These are phyloP conservation scores for Fagus sylvatica DNA, from an alignment of 306 rosid genomes.

Conservation along the genomic window DNA sequence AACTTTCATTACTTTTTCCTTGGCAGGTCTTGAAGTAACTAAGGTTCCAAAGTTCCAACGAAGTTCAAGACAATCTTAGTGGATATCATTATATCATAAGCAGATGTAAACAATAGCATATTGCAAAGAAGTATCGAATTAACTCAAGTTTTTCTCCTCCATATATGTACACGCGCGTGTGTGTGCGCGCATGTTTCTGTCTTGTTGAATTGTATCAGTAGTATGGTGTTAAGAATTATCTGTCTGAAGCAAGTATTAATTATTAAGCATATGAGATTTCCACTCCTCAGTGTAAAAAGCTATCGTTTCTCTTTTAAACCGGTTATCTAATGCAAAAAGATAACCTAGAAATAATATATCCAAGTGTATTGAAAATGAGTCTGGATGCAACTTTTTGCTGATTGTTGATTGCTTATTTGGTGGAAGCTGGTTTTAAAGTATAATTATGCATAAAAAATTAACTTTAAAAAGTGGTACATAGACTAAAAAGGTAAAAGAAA, in stretches of 20 bases:
- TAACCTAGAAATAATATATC: neutral
- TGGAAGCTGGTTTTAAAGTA: too few species aligned
- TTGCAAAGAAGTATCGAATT: neutral
- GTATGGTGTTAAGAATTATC: neutral
- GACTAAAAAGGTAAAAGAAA: too few species aligned
- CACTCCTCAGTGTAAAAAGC: neutral
- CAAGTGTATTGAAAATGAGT: neutral
- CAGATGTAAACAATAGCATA: neutral
- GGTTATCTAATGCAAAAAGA: neutral
- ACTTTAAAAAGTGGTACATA: too few species aligned
- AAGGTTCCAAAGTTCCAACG: conserved; percentile 23
- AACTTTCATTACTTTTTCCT: neutral
- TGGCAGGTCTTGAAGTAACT: conserved; percentile 48
- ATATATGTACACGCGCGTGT: neutral
- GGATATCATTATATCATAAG: neutral
- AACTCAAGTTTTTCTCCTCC: neutral
- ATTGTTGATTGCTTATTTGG: too few species aligned
- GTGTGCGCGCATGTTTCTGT: neutral
- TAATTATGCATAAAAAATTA: too few species aligned
- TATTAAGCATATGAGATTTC: neutral
- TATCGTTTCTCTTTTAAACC: neutral
- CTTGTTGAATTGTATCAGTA: neutral
- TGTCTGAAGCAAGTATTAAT: neutral
- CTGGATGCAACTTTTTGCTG: too few species aligned
- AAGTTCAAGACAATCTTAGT: conserved; percentile 6